Evolutionary conservation across 352 stramenopile genomes (phyloP).

Genomic region (Pythium sp.): DNA sequence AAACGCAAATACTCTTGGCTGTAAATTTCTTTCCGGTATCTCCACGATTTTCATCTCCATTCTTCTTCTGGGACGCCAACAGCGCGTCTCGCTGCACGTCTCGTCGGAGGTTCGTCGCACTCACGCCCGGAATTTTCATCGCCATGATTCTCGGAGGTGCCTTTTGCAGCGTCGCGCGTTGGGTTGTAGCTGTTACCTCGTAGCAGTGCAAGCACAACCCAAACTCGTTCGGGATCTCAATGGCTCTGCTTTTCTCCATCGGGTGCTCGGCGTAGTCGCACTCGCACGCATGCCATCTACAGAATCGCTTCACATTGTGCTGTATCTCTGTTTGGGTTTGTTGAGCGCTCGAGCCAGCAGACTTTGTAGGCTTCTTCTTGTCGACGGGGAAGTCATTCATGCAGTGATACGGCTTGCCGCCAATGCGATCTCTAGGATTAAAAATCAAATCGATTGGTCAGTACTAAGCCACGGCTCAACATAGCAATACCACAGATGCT

Average conservation of each 20-base stretch:
- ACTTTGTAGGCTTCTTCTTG: slow-evolving; percentile 13
- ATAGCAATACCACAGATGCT: not conserved
- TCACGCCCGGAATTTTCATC: slow-evolving; percentile 44
- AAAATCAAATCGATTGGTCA: not conserved
- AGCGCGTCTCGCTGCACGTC: slow-evolving; percentile 24
- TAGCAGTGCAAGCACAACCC: slow-evolving; percentile 63
- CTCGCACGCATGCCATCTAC: slow-evolving; percentile 52
- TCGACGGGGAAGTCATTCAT: slow-evolving; percentile 28
- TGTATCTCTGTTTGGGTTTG: not conserved
- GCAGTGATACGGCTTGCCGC: slow-evolving; percentile 48
- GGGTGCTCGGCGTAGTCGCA: slow-evolving; percentile 43
- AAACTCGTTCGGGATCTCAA: slow-evolving; percentile 59
- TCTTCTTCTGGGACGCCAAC: slow-evolving; percentile 14
- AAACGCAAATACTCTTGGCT: slow-evolving; percentile 36
- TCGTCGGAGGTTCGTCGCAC: slow-evolving; percentile 23
- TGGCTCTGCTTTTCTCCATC: slow-evolving; percentile 41
- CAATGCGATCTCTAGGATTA: slow-evolving; percentile 31
- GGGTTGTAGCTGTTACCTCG: slow-evolving; percentile 35
- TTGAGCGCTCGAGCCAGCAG: not conserved
- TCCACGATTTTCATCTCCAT: slow-evolving; percentile 9
- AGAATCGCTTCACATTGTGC: slow-evolving; percentile 19
- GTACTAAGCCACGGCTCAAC: not conserved
- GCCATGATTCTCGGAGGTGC: slow-evolving; percentile 32
- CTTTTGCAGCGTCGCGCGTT: slow-evolving; percentile 49
- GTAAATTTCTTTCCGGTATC: slow-evolving; percentile 14